Base-by-base conservation (phyloP, 345 rosid species). In the Hibiscus trionum region DNA sequence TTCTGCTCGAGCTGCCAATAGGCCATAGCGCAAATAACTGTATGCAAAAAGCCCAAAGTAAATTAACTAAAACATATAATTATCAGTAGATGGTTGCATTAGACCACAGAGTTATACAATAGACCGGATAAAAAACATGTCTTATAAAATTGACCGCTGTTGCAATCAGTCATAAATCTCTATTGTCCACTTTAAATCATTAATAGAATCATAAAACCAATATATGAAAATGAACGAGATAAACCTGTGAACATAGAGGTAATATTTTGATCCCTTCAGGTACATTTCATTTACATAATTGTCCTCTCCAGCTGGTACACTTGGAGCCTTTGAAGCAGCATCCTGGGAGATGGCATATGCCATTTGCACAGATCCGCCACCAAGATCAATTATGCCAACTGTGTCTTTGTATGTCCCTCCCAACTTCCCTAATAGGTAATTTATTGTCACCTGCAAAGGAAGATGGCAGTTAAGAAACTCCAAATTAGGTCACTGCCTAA, bases 361-460 rank as follows among this genome's bases (percentile, higher is more conserved):
- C 99, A 95, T 95, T 82, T 95, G 99, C 72, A 95, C 97, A 73
- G 99, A 95, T 49, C 99, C 99, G 67, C 99, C 99, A 63, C 97
- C 99, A 75, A 95, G 99, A 84, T 95, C 97, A 77, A 92, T 97
- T 61, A 95, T 95, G 77, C 99, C 99, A 77, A 95, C 97, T 10
- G 97, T 90, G 39, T 87, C 76, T 42, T 87, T 74, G 80, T 88
- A 92, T 29, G 84, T 75, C 83, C 81, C 87, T 70, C 99, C 97
- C 79, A 94, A 69, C 70, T 86, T 88, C 71, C 97, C 91, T 74
- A 90, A 74, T 62, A 94, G 86, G 77, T 90, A 92, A 80, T 94
- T 94, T 55, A 94, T 91, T 5, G 99, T 50, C 56, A 50, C 56
- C 56, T 50, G 56, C 17, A 50, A 50, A 50, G 17, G 56, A 15